A percentile compares a stretch with the other conserved stretches of the same genome.
Evolutionary conservation across 202 grass and related monocot species (phyloP).

Genomic region (Schoenoplectus tabernaemontani): DNA sequence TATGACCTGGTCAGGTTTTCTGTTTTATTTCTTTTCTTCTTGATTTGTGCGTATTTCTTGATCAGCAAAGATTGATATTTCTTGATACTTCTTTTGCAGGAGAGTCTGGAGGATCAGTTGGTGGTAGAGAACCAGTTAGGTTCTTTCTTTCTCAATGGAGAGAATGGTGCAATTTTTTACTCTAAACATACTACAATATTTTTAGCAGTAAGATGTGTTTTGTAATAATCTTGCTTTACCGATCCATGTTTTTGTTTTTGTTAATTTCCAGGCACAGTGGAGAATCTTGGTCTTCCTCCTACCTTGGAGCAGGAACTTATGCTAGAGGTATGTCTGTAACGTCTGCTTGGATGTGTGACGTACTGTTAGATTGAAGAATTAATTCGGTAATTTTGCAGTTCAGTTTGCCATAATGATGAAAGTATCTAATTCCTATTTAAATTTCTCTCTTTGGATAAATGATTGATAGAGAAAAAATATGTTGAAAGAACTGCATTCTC

Average conservation of each 20-base stretch:
- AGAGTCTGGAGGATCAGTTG: slow-evolving; percentile 14
- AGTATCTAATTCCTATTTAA: background rate
- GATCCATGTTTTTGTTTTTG: background rate
- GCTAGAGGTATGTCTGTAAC: slow-evolving; percentile 31
- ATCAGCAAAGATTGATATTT: background rate
- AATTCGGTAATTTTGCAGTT: background rate
- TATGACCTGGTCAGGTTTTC: background rate
- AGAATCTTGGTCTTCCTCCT: background rate
- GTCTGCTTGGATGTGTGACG: background rate
- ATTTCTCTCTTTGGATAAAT: background rate
- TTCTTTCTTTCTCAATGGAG: slow-evolving; percentile 21
- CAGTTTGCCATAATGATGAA: background rate
- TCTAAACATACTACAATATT: background rate
- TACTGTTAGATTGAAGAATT: background rate
- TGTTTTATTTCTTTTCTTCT: background rate
- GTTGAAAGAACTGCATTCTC: background rate
- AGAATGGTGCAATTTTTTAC: slow-evolving; percentile 25
- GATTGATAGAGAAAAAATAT: background rate
- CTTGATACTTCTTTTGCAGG: background rate
- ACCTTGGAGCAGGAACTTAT: slow-evolving; percentile 25
- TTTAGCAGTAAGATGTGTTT: background rate
- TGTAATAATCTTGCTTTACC: background rate
- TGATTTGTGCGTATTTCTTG: background rate
- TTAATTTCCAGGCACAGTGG: background rate
- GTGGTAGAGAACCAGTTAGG: slow-evolving; percentile 20